Conservation (phyloP, 352 stramenopile species). For the Saprolegnia diclina region DNA sequence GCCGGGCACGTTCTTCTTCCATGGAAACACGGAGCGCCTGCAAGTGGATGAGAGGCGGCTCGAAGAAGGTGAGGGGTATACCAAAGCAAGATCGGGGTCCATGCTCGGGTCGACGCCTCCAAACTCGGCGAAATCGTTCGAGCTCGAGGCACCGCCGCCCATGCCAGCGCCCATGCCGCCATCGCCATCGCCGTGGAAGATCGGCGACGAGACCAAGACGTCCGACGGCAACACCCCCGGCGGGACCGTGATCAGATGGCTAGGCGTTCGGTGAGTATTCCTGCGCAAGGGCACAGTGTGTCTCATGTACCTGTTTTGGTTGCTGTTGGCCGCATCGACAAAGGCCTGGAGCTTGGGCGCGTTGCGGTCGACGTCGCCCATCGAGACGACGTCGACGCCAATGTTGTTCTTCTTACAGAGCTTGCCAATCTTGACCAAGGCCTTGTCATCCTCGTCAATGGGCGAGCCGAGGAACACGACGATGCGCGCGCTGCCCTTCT, state of each 20-base stretch:
- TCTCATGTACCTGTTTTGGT: constrained; percentile 61
- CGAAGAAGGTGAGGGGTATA: constrained; percentile 31
- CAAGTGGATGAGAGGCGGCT: constrained; percentile 1
- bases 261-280: constrained; percentile 15
- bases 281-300: not conserved
- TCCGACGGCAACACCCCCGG: constrained; percentile 95
- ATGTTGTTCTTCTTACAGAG: constrained; percentile 99
- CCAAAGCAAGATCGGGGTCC: constrained; percentile 98
- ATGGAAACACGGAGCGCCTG: constrained; percentile 94
- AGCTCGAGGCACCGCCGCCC: constrained; percentile 33
- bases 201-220: constrained; percentile 93
- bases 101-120: constrained; percentile 97
- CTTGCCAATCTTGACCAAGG: constrained; percentile 94
- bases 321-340: constrained; percentile 91
- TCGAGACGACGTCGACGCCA: constrained; percentile 95
- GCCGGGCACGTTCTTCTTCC: constrained; percentile 96
- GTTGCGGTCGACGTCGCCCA: constrained; percentile 94
- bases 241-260: constrained; percentile 96
- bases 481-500: constrained; percentile 93
- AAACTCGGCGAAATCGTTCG: constrained; percentile 89
- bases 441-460: constrained; percentile 87
- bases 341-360: constrained; percentile 85
- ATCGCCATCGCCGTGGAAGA: constrained; percentile 87
- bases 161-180: constrained; percentile 37
- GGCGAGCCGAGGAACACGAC: constrained; percentile 97